Conservation (phyloP, 2,329 filamentous ascomycete species). For the Fusarium sp. region DNA sequence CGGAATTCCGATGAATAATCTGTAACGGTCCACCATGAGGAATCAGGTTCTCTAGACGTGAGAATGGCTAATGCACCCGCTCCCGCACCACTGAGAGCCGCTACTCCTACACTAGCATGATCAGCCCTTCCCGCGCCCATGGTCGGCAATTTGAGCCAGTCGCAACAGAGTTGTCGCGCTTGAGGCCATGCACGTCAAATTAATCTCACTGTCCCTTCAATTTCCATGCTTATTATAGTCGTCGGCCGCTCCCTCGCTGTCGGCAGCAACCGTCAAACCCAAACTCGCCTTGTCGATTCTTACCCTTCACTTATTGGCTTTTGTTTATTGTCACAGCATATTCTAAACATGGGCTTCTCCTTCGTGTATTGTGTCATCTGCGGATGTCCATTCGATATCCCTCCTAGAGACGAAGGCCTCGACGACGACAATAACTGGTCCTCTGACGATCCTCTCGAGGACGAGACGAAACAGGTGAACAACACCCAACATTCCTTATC, state of each 20-base stretch:
- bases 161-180: background rate
- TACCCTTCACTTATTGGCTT: background rate
- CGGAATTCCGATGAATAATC: too few relatives aligned
- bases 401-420: background rate
- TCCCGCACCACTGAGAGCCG: background rate
- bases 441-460: slow-evolving; percentile 8
- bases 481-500: background rate
- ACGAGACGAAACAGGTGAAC: slow-evolving; percentile 18
- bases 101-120: background rate
- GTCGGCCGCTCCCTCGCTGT: background rate
- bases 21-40: too few relatives aligned
- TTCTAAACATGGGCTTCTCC: background rate
- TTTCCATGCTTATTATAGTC: background rate
- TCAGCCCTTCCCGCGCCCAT: slow-evolving; percentile 1
- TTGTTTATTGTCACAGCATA: background rate
- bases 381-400: slow-evolving; percentile 23
- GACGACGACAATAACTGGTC: slow-evolving; percentile 1
- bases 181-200: background rate
- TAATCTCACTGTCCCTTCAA: slow-evolving; percentile 8
- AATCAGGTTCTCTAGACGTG: too few relatives aligned
- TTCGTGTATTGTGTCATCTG: slow-evolving; percentile 17
- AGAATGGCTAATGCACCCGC: background rate
- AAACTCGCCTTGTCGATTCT: too few relatives aligned
- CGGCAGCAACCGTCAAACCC: background rate
- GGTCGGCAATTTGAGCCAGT: background rate